Evolutionary conservation across 108 stramenopile genomes (phyloP).

Genomic region (Epipyxis sp.): DNA sequence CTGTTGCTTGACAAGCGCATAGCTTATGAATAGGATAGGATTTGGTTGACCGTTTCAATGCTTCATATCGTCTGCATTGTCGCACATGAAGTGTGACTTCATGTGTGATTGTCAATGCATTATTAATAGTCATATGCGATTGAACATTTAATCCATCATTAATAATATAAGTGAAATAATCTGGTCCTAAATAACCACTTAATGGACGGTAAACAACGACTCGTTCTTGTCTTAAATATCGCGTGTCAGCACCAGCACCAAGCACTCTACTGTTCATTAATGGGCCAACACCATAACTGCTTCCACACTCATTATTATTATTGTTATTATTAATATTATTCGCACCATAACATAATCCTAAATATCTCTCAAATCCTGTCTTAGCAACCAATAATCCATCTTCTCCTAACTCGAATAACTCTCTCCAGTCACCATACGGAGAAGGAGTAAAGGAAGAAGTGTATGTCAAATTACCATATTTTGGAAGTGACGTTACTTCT

Average conservation of each 20-base stretch:
- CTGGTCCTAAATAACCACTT: background rate
- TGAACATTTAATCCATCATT: no score
- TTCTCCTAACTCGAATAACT: background rate
- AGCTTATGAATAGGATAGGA: no score
- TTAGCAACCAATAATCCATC: background rate
- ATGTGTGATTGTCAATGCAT: no score
- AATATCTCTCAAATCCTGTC: background rate
- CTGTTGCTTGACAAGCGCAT: no score
- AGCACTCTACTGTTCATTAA: background rate
- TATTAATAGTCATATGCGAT: no score
- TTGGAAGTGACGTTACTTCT: background rate
- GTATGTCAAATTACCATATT: background rate
- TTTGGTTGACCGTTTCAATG: no score
- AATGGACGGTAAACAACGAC: constrained; percentile 8
- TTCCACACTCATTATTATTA: background rate
- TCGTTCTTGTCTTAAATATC: background rate
- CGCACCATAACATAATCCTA: background rate
- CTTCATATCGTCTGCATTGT: no score
- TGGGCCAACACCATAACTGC: background rate
- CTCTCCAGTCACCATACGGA: background rate
- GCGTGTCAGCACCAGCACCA: background rate
- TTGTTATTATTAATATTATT: background rate
- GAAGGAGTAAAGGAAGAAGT: background rate
- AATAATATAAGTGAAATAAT: constrained; percentile 6
- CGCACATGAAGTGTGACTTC: no score